phyloP scores from a whole-genome alignment of 179 eudicot species.

The Spergularia azorica region DNA sequence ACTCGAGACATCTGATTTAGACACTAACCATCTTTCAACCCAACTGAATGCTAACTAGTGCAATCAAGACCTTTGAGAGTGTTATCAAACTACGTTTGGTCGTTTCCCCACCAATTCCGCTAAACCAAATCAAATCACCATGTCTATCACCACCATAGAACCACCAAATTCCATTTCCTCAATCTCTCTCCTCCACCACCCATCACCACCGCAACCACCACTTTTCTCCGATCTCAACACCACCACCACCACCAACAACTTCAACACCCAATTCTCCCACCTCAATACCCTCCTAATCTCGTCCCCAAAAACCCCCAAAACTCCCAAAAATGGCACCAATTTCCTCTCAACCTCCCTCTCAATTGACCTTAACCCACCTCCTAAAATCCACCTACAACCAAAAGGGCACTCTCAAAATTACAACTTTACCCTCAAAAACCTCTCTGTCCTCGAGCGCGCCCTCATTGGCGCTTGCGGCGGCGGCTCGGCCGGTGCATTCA shows the following conservation, averaged over 20 bases:
- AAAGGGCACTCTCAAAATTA: constrained; percentile 9
- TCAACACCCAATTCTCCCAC: constrained; percentile 50
- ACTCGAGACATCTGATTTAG: no score
- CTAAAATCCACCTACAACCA: constrained; percentile 39
- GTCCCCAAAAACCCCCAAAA: constrained; percentile 22
- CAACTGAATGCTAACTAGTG: no score
- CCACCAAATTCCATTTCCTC: constrained; percentile 24
- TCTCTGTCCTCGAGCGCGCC: constrained; percentile 68
- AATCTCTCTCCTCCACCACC: constrained; percentile 31
- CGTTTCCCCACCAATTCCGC: no score
- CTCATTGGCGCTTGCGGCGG: constrained; percentile 77
- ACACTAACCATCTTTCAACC: no score
- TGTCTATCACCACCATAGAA: background rate
- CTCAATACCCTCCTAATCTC: constrained; percentile 55
- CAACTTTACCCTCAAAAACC: constrained; percentile 41
- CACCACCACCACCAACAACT: constrained; percentile 19
- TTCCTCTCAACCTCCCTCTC: constrained; percentile 58
- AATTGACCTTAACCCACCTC: constrained; percentile 34
- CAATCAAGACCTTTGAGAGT: no score
- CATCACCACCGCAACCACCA: constrained; percentile 5
- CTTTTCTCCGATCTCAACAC: constrained; percentile 9
- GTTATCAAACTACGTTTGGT: no score
- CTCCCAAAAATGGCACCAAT: constrained; percentile 5
- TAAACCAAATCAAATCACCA: no score
- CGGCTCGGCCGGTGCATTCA: constrained; percentile 84